Evolutionary conservation across 768 basidiomycete genomes (phyloP).

Genomic region (Lactarius tabidus): DNA sequence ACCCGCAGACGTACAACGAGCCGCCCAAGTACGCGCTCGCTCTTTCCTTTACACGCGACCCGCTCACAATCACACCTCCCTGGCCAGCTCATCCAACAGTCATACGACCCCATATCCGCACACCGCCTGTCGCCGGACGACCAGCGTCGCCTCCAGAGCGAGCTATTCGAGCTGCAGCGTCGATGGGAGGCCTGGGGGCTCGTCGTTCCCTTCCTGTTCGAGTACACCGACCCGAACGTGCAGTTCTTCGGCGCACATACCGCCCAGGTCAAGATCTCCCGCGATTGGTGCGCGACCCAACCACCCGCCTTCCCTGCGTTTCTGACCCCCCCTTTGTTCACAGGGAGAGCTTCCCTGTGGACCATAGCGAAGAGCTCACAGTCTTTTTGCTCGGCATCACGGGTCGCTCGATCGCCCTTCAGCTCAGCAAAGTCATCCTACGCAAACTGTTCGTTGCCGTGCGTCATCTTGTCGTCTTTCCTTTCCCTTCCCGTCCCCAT

Average conservation of each 20-base stretch:
- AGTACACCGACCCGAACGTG: conserved; percentile 71
- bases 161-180: conserved; percentile 74
- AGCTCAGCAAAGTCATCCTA: conserved; percentile 65
- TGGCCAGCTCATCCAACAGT: conserved; percentile 68
- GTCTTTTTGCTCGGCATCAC: conserved; percentile 69
- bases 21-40: conserved; percentile 47
- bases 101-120: conserved; percentile 48
- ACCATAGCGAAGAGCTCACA: conserved; percentile 54
- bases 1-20: conserved; percentile 51
- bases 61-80: background rate
- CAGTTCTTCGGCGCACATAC: conserved; percentile 96
- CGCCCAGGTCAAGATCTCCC: conserved; percentile 86
- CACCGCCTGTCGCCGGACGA: conserved; percentile 49
- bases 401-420: conserved; percentile 54
- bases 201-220: conserved; percentile 63
- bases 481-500: conserved; percentile 2
- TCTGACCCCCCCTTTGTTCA: background rate
- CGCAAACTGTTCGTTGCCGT: conserved; percentile 88
- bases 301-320: background rate
- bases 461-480: conserved; percentile 32
- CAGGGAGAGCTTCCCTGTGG: conserved; percentile 73
- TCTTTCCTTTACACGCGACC: conserved; percentile 13
- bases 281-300: conserved; percentile 70
- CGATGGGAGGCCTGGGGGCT: conserved; percentile 80
- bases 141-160: conserved; percentile 61